Evolutionary conservation across 108 stramenopile species (phyloP), one percentile per base, ranked within the genome.

Genomic region (Cyclostephanos invisitatus): DNA sequence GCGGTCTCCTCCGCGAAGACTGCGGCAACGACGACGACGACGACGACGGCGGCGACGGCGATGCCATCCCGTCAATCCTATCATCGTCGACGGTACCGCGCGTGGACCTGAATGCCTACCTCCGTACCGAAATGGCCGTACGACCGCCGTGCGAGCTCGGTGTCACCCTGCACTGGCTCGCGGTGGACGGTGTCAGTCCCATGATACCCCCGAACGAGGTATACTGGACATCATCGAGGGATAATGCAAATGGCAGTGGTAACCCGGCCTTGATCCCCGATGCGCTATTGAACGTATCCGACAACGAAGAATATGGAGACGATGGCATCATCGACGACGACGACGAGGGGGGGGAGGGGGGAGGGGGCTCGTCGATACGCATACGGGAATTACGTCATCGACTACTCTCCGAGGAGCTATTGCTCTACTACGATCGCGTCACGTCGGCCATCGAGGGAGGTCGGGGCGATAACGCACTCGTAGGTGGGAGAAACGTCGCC

Each of bases 381-480:
- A 85, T 89, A 15, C 81, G 86, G 37, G 87, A 91, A 64, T 62
- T 94, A 42, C 82, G 88, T 57, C 88, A 88, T 20, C 89, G 87
- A 53, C 72, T 94, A 21, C 72, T 94, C 15, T 91, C 90, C 54
- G 93, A 94, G 66, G 93, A 94, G 63, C 70, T 94, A 38, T 84
- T 84, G 47, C 82, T 94, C 35, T 94, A 91, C 72, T 94, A 89
- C 75, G 57, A 82, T 0, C 77, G 88, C 12, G 72, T 94, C 11
- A 91, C 91, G 2, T 48, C 64, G 11, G 82, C 91, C 22, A 68
- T 94, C 24, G 85, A 87, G 56, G 78, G 83, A 65, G n/a, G 11
- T 42, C 44, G 44, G 12, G 44, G 2, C 14, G 44, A 46, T 0
- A 14, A 46, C 86, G 68, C 28, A 65, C 62, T 14, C 67, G 70